Conservation (phyloP, 305 asterid species). For the Rubia tinctorum region DNA sequence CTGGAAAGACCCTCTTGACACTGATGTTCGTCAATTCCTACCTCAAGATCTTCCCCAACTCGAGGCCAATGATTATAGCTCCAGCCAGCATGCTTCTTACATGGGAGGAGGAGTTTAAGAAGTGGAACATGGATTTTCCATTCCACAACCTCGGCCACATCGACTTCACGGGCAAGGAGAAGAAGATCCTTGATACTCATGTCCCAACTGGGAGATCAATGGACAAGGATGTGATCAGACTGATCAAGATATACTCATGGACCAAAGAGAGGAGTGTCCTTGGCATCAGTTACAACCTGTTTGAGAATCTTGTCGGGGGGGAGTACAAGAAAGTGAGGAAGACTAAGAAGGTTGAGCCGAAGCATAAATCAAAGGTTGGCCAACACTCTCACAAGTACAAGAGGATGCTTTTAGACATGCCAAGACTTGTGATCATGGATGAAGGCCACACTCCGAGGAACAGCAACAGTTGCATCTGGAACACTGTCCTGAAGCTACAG, state of each 20-base stretch:
- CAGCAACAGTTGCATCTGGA: slow-evolving; percentile 49
- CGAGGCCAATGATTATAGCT: slow-evolving; percentile 46
- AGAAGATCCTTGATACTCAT: slow-evolving; percentile 15
- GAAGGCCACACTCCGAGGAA: slow-evolving; percentile 81
- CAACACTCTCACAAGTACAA: slow-evolving; percentile 14
- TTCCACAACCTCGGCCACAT: slow-evolving; percentile 47
- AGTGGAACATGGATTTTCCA: slow-evolving; percentile 53
- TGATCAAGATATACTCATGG: slow-evolving; percentile 49
- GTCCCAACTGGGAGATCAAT: neutral
- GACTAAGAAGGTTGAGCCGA: neutral
- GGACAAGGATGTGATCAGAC: slow-evolving; percentile 26
- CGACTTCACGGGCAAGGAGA: slow-evolving; percentile 34
- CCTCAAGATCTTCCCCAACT: slow-evolving; percentile 43
- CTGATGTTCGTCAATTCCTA: slow-evolving; percentile 50
- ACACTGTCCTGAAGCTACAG: slow-evolving; percentile 35
- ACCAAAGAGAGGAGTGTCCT: slow-evolving; percentile 31
- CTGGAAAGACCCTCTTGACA: no score
- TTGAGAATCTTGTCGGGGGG: slow-evolving; percentile 37
- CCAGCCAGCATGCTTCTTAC: slow-evolving; percentile 65
- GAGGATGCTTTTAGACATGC: slow-evolving; percentile 44
- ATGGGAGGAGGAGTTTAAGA: slow-evolving; percentile 73
- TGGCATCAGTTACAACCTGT: slow-evolving; percentile 53
- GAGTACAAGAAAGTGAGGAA: slow-evolving; percentile 5
- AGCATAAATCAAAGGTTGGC: neutral
- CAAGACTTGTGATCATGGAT: slow-evolving; percentile 55